These are phyloP conservation scores for Penicillium concentricum DNA, from an alignment of 2,329 filamentous ascomycete genomes.

Conservation along the genomic window DNA sequence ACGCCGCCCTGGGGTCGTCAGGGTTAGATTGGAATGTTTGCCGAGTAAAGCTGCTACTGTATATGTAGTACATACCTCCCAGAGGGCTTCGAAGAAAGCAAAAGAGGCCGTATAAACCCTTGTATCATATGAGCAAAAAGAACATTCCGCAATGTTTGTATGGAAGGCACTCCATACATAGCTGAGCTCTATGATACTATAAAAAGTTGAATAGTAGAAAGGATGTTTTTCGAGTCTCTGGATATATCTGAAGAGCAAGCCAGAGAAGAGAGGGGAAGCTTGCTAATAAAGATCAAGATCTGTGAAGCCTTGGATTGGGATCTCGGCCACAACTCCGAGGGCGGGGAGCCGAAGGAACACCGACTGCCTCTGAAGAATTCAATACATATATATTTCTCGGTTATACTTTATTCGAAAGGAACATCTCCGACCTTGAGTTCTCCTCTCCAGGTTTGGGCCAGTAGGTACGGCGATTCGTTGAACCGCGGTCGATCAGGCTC, in stretches of 20 bases:
- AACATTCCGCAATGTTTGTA: neutral
- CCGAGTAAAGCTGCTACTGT: neutral
- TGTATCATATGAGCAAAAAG: neutral
- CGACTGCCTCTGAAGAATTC: neutral
- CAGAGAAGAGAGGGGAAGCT: neutral
- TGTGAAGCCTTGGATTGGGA: conserved; percentile 3
- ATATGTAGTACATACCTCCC: conserved; percentile 59
- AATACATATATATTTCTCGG: neutral
- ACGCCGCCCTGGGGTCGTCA: conserved; percentile 44
- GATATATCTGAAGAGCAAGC: neutral
- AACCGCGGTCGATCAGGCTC: neutral
- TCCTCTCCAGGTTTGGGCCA: neutral
- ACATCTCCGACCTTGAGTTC: neutral
- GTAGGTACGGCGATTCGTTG: neutral
- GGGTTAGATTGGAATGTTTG: neutral
- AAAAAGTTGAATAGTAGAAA: neutral
- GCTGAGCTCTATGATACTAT: neutral
- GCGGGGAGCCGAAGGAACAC: conserved; percentile 9
- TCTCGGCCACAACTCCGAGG: conserved; percentile 20
- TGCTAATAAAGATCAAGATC: conserved; percentile 8
- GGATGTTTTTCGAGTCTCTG: neutral
- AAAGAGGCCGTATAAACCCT: conserved; percentile 68
- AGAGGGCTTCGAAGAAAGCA: conserved; percentile 79
- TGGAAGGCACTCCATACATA: neutral
- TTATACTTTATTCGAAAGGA: neutral